Percentiles rank a stretch among this genome's conserved stretches.
These are phyloP conservation scores for Grosmannia huntii DNA, from an alignment of 2,329 filamentous ascomycete species.

Conservation along the genomic window DNA sequence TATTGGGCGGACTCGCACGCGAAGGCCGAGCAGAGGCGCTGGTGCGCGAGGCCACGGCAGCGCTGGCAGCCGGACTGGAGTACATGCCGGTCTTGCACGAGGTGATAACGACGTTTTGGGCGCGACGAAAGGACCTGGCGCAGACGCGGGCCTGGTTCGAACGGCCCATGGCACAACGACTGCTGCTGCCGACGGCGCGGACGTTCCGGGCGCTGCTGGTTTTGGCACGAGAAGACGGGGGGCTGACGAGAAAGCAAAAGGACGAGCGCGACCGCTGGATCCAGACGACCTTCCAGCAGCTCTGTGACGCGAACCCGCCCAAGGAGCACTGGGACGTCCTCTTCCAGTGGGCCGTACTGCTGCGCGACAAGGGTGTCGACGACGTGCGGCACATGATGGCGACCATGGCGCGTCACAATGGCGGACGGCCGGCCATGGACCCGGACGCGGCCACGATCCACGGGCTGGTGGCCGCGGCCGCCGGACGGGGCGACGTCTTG, in stretches of 20 bases:
- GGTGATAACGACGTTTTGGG: slow-evolving; percentile 50
- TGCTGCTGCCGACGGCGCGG: slow-evolving; percentile 25
- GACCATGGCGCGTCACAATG: slow-evolving; percentile 43
- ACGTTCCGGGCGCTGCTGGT: slow-evolving; percentile 44
- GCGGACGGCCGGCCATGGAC: slow-evolving; percentile 27
- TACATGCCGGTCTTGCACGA: slow-evolving; percentile 35
- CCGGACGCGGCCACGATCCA: slow-evolving; percentile 68
- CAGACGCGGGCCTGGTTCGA: slow-evolving; percentile 57
- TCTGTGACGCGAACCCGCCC: slow-evolving; percentile 28
- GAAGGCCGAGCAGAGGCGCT: slow-evolving; percentile 48
- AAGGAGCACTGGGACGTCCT: slow-evolving; percentile 58
- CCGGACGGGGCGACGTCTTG: slow-evolving; percentile 55
- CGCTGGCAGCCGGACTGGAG: slow-evolving; percentile 28
- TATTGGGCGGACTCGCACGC: slow-evolving; percentile 48
- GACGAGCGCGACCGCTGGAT: slow-evolving; percentile 37
- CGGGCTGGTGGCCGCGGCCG: slow-evolving; percentile 57
- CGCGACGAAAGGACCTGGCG: slow-evolving; percentile 40
- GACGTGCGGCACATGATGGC: slow-evolving; percentile 62
- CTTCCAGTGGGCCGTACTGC: slow-evolving; percentile 62
- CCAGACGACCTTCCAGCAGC: slow-evolving; percentile 40
- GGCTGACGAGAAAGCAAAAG: slow-evolving; percentile 12
- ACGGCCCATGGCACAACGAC: slow-evolving; percentile 30
- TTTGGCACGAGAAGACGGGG: slow-evolving; percentile 20
- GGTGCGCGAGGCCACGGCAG: slow-evolving; percentile 27
- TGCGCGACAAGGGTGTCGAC: slow-evolving; percentile 55